Base-by-base conservation (phyloP, 139 green algal genomes). In the Auxenochlorella protothecoides region DNA sequence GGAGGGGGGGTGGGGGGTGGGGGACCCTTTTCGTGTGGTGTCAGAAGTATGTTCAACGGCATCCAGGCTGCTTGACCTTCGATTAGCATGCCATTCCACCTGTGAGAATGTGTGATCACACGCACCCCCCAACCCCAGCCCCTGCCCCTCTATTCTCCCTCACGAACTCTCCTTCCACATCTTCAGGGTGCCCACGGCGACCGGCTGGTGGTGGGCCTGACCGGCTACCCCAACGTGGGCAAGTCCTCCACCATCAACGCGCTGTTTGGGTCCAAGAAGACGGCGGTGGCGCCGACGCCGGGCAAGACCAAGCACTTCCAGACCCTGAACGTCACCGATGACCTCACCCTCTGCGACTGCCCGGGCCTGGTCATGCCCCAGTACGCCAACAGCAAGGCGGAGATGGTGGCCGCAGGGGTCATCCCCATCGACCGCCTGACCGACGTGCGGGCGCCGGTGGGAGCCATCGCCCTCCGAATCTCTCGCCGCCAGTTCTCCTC, bases 261-360 rank as follows among this genome's bases (percentile, higher is more conserved):
- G 3, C 79, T 99, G 13, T 93, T 97, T 80, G 94, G 94, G 5
- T 75, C 79, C 64, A 99, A 99, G 76, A 97, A 96, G 79, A 97
- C 94, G 3, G 88, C 88, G 0, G 95, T 99, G 13, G 89, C 90
- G 53, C 78, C 93, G 6, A 99, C 95, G 5, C 94, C 94, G 0
- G 94, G 94, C 74, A 98, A 97, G 78, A 99, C 94, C 51, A 99
- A 99, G 84, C 95, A 99, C 81, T 99, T 99, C 74, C 94, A 98
- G 85, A 99, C 94, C 51, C 86, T 99, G 3, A 85, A 90, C 56
- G 81, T 99, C 27, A 87, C 74, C 3, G 75, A 79, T 3, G 78
- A 62, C 4, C 72, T 98, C 56, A 88, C 83, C 68, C 85, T 97
- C 7, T 96, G 90, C 66, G 92, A 97, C 64, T 97, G 92, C 83